Evolutionary conservation across 1,139 yeast genomes (phyloP), one percentile per base, ranked within the genome.

Genomic region (Kodamaea alishanica): DNA sequence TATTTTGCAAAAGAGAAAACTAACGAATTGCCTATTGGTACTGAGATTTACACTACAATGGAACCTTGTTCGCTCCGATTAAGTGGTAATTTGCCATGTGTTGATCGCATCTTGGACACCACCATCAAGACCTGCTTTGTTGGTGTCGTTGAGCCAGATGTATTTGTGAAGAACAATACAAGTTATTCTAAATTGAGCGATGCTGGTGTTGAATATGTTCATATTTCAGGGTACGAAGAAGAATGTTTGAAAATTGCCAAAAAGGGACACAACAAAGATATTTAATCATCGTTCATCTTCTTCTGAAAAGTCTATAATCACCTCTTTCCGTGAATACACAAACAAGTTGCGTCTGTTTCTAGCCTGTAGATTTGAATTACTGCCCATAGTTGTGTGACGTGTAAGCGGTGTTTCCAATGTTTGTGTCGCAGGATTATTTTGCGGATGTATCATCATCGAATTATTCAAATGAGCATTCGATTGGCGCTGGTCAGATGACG

Each of bases 41-140:
- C 95, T 0, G 88, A 84, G 32, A 63, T 92, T 8, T 94, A 87
- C 60, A 92, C 98, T 0, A 87, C 97, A 0, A 94, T 94, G 98
- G 99, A 94, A 54, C 99, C 99, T 0, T 94, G 99, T 57, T 82
- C 95, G 2, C 75, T 77, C 42, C 70, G 99, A 40, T 67, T 92
- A 30, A 89, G 97, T 58, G 98, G 98, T 0, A 90, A 90, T 51
- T 56, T 73, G 38, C 96, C 98, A 0, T 92, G 99, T 61, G 81
- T 80, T 2, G 90, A 89, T 46, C 72, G 97, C 30, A 81, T 92
- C 7, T 54, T 88, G 32, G 67, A 62, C 2, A 60, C 80, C 2
- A 57, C 54, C 11, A 83, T 92, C 43, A 73, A 70, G 26, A 77
- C 92, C 0, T 90, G 90, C 29, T 89, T 85, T 62, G 97, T 92